phyloP scores from a whole-genome alignment of 2,329 filamentous ascomycete genomes.

The Dendrostoma leiphaemia region DNA sequence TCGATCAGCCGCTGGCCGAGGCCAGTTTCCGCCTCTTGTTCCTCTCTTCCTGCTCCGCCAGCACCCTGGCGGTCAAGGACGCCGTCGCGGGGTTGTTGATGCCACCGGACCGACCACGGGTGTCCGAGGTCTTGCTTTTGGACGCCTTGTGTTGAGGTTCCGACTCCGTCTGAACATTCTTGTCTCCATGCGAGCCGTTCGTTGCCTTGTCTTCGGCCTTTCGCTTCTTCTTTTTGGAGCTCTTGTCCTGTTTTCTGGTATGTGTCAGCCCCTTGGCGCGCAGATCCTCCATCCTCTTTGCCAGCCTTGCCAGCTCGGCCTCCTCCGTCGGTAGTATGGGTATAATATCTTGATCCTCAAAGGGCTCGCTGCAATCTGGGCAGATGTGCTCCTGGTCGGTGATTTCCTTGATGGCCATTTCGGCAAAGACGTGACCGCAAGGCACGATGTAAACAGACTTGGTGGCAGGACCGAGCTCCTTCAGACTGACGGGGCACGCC shows the following conservation, averaged over 20 bases:
- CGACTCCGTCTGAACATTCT: constrained; percentile 47
- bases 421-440: constrained; percentile 92
- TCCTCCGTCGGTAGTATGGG: constrained; percentile 72
- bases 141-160: constrained; percentile 16
- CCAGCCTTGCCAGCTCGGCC: constrained; percentile 67
- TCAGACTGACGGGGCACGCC: constrained; percentile 85
- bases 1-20: constrained; percentile 30
- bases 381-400: constrained; percentile 50
- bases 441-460: constrained; percentile 89
- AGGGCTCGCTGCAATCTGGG: constrained; percentile 73
- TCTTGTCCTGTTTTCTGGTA: constrained; percentile 78
- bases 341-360: constrained; percentile 74
- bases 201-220: constrained; percentile 55
- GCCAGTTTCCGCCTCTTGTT: constrained; percentile 76
- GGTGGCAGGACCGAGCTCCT: constrained; percentile 74
- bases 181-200: constrained; percentile 27
- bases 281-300: constrained; percentile 66
- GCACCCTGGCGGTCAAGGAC: constrained; percentile 77
- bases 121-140: constrained; percentile 24
- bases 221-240: constrained; percentile 71
- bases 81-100: constrained; percentile 91
- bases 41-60: constrained; percentile 80
- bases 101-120: constrained; percentile 43
- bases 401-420: constrained; percentile 82
- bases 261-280: constrained; percentile 74